Percentiles rank a stretch among this genome's conserved stretches.
Conservation (phyloP, 129 eudicot genomes). For the Mikania micrantha region DNA sequence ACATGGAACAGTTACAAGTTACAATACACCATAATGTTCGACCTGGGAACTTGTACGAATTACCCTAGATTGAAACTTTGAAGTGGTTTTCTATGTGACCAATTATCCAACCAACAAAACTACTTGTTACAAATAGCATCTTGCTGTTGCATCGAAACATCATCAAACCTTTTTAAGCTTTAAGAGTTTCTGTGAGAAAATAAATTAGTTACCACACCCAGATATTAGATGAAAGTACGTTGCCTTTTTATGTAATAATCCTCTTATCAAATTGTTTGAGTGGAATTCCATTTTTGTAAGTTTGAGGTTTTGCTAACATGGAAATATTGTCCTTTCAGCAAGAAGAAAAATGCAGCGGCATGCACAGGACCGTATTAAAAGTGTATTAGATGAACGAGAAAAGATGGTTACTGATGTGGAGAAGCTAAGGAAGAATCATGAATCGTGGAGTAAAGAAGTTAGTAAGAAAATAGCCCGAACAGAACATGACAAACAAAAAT, state of each 20-base stretch:
- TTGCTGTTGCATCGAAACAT: too few relatives aligned
- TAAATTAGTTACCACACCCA: too few relatives aligned
- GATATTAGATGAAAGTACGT: neutral
- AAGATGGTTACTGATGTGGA: slow-evolving; percentile 54
- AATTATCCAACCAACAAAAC: too few relatives aligned
- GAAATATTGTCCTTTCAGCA: slow-evolving; percentile 34
- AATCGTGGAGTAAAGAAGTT: slow-evolving; percentile 63
- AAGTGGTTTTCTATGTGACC: too few relatives aligned
- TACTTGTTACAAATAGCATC: too few relatives aligned
- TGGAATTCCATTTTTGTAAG: neutral
- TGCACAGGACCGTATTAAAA: slow-evolving; percentile 56
- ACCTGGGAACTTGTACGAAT: too few relatives aligned
- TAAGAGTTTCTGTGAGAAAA: too few relatives aligned
- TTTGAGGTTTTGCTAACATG: slow-evolving; percentile 1
- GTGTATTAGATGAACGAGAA: slow-evolving; percentile 73
- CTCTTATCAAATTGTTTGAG: neutral
- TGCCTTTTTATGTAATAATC: too few relatives aligned
- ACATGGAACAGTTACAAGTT: too few relatives aligned
- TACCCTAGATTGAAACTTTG: too few relatives aligned
- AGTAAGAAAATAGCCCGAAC: slow-evolving; percentile 68
- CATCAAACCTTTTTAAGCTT: too few relatives aligned
- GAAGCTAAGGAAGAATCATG: slow-evolving; percentile 44
- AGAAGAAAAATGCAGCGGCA: slow-evolving; percentile 65
- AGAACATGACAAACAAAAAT: slow-evolving; percentile 69
- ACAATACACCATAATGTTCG: too few relatives aligned